Evolutionary conservation across 768 basidiomycete genomes (phyloP), one percentile per base, ranked within the genome.

Genomic region (Chalciporus sphaerocephalus): DNA sequence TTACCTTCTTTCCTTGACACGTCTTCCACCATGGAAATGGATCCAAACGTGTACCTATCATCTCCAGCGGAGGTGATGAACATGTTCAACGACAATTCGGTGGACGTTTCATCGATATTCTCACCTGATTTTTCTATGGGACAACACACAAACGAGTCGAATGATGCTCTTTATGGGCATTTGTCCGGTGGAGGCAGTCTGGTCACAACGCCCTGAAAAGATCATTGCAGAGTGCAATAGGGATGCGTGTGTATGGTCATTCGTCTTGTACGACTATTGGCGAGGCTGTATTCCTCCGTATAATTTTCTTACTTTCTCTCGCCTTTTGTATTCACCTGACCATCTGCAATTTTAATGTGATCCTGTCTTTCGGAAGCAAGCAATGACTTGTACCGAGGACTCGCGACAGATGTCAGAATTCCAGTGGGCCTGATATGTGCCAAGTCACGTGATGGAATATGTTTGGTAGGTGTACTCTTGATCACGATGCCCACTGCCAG

Each of bases 31-130:
- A 69, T 78, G 69, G 76, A 78, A 30, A 71, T 79, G 66, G 78
- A 80, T 47, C 54, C 75, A 34, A 42, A 40, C 27, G 63, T 79
- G 66, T 80, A 79, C 54, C 74, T 84, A 74, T 72, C 74, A 6
- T 64, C 65, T 4, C 71, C 75, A 30, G 67, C 72, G 38, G 82
- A 84, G 49, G 75, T 85, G 69, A 73, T 84, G 71, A 72, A 74
- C 50, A 68, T 85, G 59, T 79, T 85, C 47, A 73, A 72, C 52
- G 80, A 74, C 3, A 44, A 39, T 5, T 54, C 62, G 6, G 68
- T 76, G 28, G 61, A 72, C 37, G 61, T 71, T 40, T 50, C 60
- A 5, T 53, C 68, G 30, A 55, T 69, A 16, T 68, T 71, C 38
- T 32, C 54, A 13, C 32, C 64, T 27, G 66, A 65, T 47, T 67